Evolutionary conservation across 2,329 filamentous ascomycete genomes (phyloP), one percentile per base, ranked within the genome.

Genomic region (Chalara sp.): DNA sequence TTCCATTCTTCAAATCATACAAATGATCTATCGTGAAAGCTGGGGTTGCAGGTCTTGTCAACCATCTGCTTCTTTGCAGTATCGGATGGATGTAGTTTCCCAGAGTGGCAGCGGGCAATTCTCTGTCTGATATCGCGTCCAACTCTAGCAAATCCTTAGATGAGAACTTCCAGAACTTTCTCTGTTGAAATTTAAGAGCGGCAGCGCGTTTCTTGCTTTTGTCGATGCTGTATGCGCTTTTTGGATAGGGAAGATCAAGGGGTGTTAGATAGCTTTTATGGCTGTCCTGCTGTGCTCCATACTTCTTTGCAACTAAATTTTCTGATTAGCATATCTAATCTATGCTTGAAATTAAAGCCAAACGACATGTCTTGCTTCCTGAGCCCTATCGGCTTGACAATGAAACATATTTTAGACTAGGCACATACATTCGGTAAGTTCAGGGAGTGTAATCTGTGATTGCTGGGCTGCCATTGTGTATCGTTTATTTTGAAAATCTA

Each of bases 41-140:
- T n/a, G 51, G 49, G 11, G 49, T 32, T 1, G 21, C 4, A 1
- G 54, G 53, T 21, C 3, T 10, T 2, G 10, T 29, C 46, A 57
- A 51, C 56, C 56, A 57, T 13, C 47, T 48, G 4, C 51, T 42
- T 3, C 42, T 32, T 10, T 32, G 31, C 6, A 57, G 29, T 6
- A 57, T 13, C 6, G 56, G 52, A 8, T 53, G 44, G 12, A 58
- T 56, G 6, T 32, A 37, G n/a, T 52, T 56, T 6, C 50, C 31
- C 4, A 58, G 31, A 41, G 39, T 55, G 1, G 44, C 32, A 12
- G 32, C 32, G 8, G 21, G 41, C 8, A 59, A 31, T 2, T 51
- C 41, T 41, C 57, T 35, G 13, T 47, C 51, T 3, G 54, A 51
- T 5, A 59, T 46, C 28, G 56, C 57, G 39, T 58, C 57, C 13